Base-by-base conservation (phyloP, 805 yeast genomes). In the Starmerella potacharoeniae region DNA sequence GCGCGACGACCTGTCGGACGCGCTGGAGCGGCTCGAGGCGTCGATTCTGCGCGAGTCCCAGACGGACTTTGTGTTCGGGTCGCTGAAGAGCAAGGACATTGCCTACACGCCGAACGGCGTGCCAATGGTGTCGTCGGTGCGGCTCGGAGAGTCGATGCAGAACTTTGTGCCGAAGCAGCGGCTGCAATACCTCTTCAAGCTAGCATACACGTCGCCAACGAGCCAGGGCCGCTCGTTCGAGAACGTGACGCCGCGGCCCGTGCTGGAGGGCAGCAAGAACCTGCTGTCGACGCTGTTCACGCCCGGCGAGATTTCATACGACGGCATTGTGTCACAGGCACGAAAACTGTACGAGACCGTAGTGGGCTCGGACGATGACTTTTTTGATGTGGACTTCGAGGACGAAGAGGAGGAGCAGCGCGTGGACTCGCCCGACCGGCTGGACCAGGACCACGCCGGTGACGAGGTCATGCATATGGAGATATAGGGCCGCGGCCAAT, bases 361-460 rank as follows among this genome's bases (percentile, higher is more conserved):
- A 58, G 95, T 93, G 10, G 97, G 97, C 9, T 79, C 95, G 1
- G 93, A 86, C 66, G 97, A 91, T 64, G 97, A 91, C 70, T 93
- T 93, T 72, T 91, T 91, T 66, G 96, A 88, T 68, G 86, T 91
- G 43, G 97, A 91, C 69, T 91, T 91, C 66, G 97, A 91, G 69
- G 97, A 91, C 68, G 96, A 89, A 22, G 95, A 86, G 45, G 90
- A 82, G 37, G 77, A 73, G 34, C 74, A 70, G 52, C 73, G 69
- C 29, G 72, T 55, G 17, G 41, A 43, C 13, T 56, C 60, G 8
- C 58, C 60, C 9, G 58, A 54, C 14, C 60, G 62, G 22, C 70
- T 68, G 56, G 74, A 70, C 51, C 68, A 70, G 69, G 76, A 73
- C 30, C 61, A 59, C 45, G 60, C 61, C 4, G 62, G 63, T 7